These are phyloP conservation scores for Neonectria ditissima DNA, from an alignment of 2,329 filamentous ascomycete species.

Conservation along the genomic window DNA sequence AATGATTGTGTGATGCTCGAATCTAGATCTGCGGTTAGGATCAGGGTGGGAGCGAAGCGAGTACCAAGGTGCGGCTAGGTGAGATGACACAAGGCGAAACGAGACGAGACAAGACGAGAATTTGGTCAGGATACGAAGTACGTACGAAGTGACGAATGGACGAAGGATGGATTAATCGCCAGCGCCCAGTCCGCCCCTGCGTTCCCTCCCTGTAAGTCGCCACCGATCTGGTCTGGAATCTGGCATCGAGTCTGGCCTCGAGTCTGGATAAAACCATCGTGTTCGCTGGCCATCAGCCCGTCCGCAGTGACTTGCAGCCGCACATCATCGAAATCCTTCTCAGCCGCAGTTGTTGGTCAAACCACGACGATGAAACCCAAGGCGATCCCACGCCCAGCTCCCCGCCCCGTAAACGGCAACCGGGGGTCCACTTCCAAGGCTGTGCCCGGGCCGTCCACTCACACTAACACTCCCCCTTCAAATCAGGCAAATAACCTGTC, in stretches of 20 bases:
- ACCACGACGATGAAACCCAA: constrained; percentile 41
- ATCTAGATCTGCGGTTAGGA: background rate
- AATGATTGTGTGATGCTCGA: background rate
- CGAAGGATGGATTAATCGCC: background rate
- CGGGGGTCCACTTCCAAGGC: constrained; percentile 41
- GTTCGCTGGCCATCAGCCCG: no score
- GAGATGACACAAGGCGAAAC: background rate
- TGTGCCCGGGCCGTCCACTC: constrained; percentile 40
- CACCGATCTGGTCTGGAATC: constrained; percentile 8
- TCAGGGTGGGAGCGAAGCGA: background rate
- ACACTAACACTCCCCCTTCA: constrained; percentile 35
- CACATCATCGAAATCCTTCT: constrained; percentile 9
- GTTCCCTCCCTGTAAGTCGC: no score
- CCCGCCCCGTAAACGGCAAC: constrained; percentile 34
- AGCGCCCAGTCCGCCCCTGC: background rate
- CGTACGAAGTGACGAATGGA: background rate
- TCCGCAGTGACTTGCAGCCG: background rate
- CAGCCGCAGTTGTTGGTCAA: constrained; percentile 34
- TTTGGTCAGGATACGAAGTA: background rate
- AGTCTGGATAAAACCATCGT: background rate
- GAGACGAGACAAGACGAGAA: constrained; percentile 2
- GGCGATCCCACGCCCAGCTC: constrained; percentile 24
- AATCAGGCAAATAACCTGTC: constrained; percentile 28
- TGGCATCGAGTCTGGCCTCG: background rate
- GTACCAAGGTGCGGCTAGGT: background rate